Conservation (phyloP, 2,329 filamentous ascomycete species). For the Aspergillus ochraceoroseus region DNA sequence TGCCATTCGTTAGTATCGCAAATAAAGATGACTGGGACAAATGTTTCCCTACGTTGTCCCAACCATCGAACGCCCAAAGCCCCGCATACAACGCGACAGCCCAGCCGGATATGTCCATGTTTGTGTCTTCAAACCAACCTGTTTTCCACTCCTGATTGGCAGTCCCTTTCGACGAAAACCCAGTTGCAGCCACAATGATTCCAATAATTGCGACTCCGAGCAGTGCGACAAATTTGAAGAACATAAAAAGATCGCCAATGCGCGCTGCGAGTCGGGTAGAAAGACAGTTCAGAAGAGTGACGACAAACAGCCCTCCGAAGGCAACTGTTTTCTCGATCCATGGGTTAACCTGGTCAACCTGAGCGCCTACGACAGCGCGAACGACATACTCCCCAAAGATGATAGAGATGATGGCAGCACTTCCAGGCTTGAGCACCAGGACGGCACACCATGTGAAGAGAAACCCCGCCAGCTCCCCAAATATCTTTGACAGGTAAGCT, state of each 20-base stretch:
- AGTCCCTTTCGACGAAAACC: conserved; percentile 68
- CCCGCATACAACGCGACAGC: conserved; percentile 92
- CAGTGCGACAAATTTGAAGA: conserved; percentile 89
- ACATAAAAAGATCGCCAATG: conserved; percentile 90
- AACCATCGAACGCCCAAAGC: conserved; percentile 96
- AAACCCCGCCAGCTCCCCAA: conserved; percentile 88
- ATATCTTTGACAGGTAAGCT: conserved; percentile 92
- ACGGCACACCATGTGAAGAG: conserved; percentile 96
- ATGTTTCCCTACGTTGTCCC: conserved; percentile 76
- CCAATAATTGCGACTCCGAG: conserved; percentile 81
- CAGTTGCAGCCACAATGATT: conserved; percentile 82
- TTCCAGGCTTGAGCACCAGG: conserved; percentile 87
- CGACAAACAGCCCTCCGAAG: conserved; percentile 65
- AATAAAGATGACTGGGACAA: conserved; percentile 32
- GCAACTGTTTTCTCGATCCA: conserved; percentile 92
- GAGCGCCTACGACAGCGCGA: conserved; percentile 77
- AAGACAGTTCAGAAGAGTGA: conserved; percentile 83
- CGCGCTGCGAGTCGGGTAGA: conserved; percentile 84
- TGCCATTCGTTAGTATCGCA: conserved; percentile 33
- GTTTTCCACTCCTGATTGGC: conserved; percentile 83
- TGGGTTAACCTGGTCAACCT: conserved; percentile 70
- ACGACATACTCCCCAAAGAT: conserved; percentile 99
- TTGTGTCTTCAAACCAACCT: conserved; percentile 85
- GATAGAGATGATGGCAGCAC: conserved; percentile 89
- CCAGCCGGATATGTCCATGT: conserved; percentile 74